phyloP scores from a whole-genome alignment of 2,329 filamentous ascomycete species.

The Fusarium tricinctum region DNA sequence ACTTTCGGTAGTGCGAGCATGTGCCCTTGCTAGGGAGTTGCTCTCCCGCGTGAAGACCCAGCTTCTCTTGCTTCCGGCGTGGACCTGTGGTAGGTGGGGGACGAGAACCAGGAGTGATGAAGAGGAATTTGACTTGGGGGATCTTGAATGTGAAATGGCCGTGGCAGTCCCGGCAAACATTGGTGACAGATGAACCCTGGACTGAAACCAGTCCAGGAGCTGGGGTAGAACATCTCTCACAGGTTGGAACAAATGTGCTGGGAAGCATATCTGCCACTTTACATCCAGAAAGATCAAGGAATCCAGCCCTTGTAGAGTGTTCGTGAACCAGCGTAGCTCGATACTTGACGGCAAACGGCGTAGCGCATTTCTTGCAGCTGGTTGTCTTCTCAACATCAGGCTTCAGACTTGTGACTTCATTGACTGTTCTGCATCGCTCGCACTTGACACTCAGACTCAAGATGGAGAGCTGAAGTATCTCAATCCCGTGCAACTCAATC shows the following conservation, averaged over 20 bases:
- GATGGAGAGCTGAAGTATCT: conserved; percentile 77
- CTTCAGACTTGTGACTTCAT: conserved; percentile 77
- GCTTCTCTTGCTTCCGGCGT: conserved; percentile 64
- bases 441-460: conserved; percentile 82
- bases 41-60: conserved; percentile 70
- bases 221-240: conserved; percentile 78
- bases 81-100: conserved; percentile 58
- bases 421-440: conserved; percentile 79
- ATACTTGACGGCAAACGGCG: conserved; percentile 67
- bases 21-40: conserved; percentile 67
- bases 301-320: conserved; percentile 81
- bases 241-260: conserved; percentile 84
- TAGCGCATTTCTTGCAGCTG: conserved; percentile 72
- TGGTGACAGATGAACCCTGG: conserved; percentile 78
- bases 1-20: conserved; percentile 71
- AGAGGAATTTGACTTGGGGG: conserved; percentile 82
- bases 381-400: conserved; percentile 65
- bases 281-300: conserved; percentile 82
- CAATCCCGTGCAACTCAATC: conserved; percentile 81
- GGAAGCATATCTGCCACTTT: conserved; percentile 82
- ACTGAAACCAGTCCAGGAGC: conserved; percentile 79
- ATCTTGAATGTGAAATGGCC: conserved; percentile 84
- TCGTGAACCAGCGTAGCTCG: conserved; percentile 79
- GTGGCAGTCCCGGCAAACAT: conserved; percentile 85
- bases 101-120: conserved; percentile 71